These are phyloP conservation scores for Macrolepiota fuliginosa DNA, from an alignment of 768 basidiomycete genomes.

Conservation along the genomic window DNA sequence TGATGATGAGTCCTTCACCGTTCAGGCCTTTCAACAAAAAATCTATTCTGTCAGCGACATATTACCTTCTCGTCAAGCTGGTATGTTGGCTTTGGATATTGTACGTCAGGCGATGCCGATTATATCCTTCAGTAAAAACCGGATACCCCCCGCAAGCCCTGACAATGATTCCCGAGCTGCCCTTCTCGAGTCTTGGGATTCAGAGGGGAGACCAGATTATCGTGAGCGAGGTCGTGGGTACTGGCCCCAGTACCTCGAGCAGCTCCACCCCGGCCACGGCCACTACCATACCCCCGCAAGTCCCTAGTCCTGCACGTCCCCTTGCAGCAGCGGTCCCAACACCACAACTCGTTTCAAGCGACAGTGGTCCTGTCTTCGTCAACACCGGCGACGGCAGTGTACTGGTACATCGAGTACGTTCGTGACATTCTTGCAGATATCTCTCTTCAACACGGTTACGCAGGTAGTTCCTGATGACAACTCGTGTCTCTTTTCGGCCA, in stretches of 20 bases:
- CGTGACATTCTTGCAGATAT: neutral
- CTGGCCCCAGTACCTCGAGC: neutral
- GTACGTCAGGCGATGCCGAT: neutral
- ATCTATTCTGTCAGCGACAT: conserved; percentile 71
- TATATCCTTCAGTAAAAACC: conserved; percentile 53
- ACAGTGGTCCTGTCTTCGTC: conserved; percentile 53
- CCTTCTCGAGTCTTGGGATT: conserved; percentile 75
- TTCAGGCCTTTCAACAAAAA: conserved; percentile 73
- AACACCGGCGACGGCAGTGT: conserved; percentile 54
- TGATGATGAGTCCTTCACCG: conserved; percentile 48
- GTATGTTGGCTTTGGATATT: conserved; percentile 43
- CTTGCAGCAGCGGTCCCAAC: conserved; percentile 12
- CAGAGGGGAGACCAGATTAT: conserved; percentile 83
- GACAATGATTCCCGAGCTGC: conserved; percentile 69
- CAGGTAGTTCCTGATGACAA: conserved; percentile 97
- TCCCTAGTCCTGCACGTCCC: neutral
- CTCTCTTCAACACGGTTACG: neutral
- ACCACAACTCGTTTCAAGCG: conserved; percentile 13
- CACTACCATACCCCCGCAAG: conserved; percentile 1
- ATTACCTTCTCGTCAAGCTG: conserved; percentile 69
- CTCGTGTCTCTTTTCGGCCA: conserved; percentile 88
- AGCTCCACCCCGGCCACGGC: conserved; percentile 9
- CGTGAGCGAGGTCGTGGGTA: conserved; percentile 34
- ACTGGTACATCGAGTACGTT: conserved; percentile 67
- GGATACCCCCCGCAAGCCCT: conserved; percentile 85